Evolutionary conservation across 768 basidiomycete species (phyloP).

Genomic region (Clavulina sp.): DNA sequence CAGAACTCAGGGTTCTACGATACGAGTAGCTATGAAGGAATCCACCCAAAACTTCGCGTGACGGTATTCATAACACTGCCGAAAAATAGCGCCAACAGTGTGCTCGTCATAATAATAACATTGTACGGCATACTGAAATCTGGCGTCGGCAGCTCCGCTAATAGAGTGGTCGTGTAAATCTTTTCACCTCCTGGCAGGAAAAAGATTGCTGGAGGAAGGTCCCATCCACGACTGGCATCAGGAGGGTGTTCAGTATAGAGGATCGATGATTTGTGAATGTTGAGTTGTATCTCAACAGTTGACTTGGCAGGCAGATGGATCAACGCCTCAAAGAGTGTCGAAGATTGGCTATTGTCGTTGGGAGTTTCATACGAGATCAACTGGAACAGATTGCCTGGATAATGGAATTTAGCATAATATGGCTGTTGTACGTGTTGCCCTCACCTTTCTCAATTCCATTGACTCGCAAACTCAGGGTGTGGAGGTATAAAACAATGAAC

Average conservation of each 20-base stretch:
- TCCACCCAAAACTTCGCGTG: conserved; percentile 53
- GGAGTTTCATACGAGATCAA: conserved; percentile 51
- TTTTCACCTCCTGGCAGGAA: conserved; percentile 26
- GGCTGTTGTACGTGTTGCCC: conserved; percentile 4
- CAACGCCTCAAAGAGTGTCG: conserved; percentile 58
- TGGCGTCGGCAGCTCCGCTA: conserved; percentile 91
- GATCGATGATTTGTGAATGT: conserved; percentile 68
- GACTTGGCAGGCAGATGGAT: conserved; percentile 53
- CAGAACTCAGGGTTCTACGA: no score
- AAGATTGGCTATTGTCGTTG: conserved; percentile 42
- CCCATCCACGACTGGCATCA: conserved; percentile 90
- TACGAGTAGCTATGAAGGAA: no score
- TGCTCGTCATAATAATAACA: conserved; percentile 92
- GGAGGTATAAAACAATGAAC: conserved; percentile 75
- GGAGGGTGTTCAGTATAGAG: conserved; percentile 93
- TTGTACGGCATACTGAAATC: conserved; percentile 99
- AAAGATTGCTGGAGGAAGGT: conserved; percentile 69
- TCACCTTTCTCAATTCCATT: conserved; percentile 21
- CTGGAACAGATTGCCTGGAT: conserved; percentile 20
- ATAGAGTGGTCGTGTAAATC: conserved; percentile 64
- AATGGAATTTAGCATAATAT: neutral
- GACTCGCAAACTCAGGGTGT: conserved; percentile 44
- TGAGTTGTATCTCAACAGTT: conserved; percentile 47
- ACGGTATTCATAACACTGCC: conserved; percentile 81
- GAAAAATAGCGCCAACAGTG: conserved; percentile 81